phyloP scores from a whole-genome alignment of 495 filamentous ascomycete species.

The Xylaria bambusicola region DNA sequence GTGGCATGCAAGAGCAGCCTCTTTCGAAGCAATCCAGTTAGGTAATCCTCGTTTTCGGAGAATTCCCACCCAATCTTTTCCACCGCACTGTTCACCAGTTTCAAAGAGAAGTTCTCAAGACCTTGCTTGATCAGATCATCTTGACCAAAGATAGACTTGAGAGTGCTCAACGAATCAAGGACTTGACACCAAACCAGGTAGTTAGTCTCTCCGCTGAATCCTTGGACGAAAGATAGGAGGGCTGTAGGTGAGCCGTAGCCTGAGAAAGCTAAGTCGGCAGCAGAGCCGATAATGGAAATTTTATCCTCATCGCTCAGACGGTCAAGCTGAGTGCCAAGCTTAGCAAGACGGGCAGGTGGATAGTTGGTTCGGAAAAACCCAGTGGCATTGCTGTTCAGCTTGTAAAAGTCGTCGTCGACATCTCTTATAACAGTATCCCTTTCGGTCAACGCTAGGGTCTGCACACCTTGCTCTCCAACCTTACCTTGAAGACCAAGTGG shows the following conservation, averaged over 20 bases:
- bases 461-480: constrained; percentile 49
- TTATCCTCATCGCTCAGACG: constrained; percentile 82
- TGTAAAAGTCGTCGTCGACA: constrained; percentile 82
- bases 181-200: constrained; percentile 90
- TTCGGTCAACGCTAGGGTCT: constrained; percentile 63
- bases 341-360: constrained; percentile 71
- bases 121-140: constrained; percentile 58
- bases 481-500: constrained; percentile 76
- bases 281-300: constrained; percentile 86
- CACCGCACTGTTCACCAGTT: constrained; percentile 68
- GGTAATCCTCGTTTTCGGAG: constrained; percentile 71
- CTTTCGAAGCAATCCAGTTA: constrained; percentile 77
- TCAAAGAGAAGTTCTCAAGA: constrained; percentile 71
- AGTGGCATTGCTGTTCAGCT: constrained; percentile 82
- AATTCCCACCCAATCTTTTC: constrained; percentile 87
- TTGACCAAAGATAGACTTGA: constrained; percentile 55
- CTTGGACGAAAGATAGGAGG: constrained; percentile 76
- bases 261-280: constrained; percentile 85
- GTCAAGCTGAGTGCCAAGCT: constrained; percentile 73
- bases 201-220: constrained; percentile 76
- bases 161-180: constrained; percentile 60
- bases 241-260: constrained; percentile 79
- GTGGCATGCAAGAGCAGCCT: constrained; percentile 76
- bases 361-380: constrained; percentile 96
- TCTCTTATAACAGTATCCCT: constrained; percentile 74